These are phyloP conservation scores for Clonostachys chloroleuca DNA, from an alignment of 2,329 filamentous ascomycete species.

Conservation along the genomic window DNA sequence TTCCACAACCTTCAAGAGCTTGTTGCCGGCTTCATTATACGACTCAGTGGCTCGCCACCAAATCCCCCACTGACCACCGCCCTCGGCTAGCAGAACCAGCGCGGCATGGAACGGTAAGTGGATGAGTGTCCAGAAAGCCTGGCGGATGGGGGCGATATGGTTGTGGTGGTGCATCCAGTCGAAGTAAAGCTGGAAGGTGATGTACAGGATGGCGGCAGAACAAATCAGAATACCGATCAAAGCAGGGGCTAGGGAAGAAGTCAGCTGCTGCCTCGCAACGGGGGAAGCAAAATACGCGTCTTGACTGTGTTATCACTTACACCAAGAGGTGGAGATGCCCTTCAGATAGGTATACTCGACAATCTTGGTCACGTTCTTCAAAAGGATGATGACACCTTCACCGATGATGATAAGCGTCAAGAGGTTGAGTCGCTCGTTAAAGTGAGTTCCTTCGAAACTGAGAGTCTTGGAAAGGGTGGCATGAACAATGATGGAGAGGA, in stretches of 20 bases:
- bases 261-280: not conserved
- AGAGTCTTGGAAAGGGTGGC: slow-evolving; percentile 52
- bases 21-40: not conserved
- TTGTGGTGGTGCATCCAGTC: slow-evolving; percentile 60
- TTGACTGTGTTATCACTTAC: slow-evolving; percentile 11
- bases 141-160: slow-evolving; percentile 49
- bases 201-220: slow-evolving; percentile 33
- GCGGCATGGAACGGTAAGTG: slow-evolving; percentile 62
- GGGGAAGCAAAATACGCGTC: not conserved
- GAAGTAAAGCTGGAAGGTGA: slow-evolving; percentile 44
- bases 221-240: slow-evolving; percentile 34
- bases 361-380: slow-evolving; percentile 43
- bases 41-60: not conserved
- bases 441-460: slow-evolving; percentile 56
- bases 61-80: slow-evolving; percentile 30
- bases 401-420: slow-evolving; percentile 64
- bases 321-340: slow-evolving; percentile 28
- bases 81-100: slow-evolving; percentile 61
- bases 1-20: not conserved
- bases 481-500: slow-evolving; percentile 41
- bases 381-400: slow-evolving; percentile 59
- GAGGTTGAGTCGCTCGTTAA: slow-evolving; percentile 59
- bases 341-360: slow-evolving; percentile 18
- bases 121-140: slow-evolving; percentile 52
- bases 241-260: slow-evolving; percentile 18